phyloP scores from a whole-genome alignment of 2,329 filamentous ascomycete species.

The Sporothrix curviconia region DNA sequence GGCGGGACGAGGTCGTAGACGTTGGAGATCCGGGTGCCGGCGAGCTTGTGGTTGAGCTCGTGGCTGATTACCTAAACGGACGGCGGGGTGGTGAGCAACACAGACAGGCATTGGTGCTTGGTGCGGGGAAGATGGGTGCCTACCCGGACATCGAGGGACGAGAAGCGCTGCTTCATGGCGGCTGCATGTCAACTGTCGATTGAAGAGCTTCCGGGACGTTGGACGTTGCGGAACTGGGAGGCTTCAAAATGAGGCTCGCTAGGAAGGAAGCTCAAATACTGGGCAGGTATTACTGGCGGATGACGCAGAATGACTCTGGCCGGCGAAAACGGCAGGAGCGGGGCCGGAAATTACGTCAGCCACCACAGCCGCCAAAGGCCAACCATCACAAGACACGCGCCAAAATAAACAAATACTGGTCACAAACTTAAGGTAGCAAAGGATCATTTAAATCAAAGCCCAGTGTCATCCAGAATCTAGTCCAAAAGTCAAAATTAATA shows the following conservation, averaged over 20 bases:
- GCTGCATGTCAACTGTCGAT: slow-evolving; percentile 2
- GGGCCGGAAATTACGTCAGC: slow-evolving; percentile 15
- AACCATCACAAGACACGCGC: too few relatives aligned
- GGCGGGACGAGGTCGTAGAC: slow-evolving; percentile 70
- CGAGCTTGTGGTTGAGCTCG: slow-evolving; percentile 74
- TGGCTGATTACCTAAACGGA: slow-evolving; percentile 74
- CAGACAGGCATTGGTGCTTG: too few relatives aligned
- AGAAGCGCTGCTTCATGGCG: slow-evolving; percentile 52
- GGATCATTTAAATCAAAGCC: too few relatives aligned
- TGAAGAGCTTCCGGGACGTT: not conserved
- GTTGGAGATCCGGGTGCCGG: slow-evolving; percentile 77
- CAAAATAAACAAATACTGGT: too few relatives aligned
- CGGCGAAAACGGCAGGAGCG: slow-evolving; percentile 1
- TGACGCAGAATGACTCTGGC: slow-evolving; percentile 8
- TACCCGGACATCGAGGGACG: slow-evolving; percentile 52
- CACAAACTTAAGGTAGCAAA: too few relatives aligned
- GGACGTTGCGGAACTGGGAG: not conserved
- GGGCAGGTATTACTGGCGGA: not conserved
- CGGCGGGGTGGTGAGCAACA: not conserved
- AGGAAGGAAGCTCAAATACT: slow-evolving; percentile 1
- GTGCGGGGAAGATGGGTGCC: too few relatives aligned
- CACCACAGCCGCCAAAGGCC: too few relatives aligned
- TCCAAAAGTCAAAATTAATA: not conserved
- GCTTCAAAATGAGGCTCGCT: not conserved
- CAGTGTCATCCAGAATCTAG: not conserved